Evolutionary conservation across 2,329 filamentous ascomycete genomes (phyloP).

Genomic region (Bipolaris zeicola): DNA sequence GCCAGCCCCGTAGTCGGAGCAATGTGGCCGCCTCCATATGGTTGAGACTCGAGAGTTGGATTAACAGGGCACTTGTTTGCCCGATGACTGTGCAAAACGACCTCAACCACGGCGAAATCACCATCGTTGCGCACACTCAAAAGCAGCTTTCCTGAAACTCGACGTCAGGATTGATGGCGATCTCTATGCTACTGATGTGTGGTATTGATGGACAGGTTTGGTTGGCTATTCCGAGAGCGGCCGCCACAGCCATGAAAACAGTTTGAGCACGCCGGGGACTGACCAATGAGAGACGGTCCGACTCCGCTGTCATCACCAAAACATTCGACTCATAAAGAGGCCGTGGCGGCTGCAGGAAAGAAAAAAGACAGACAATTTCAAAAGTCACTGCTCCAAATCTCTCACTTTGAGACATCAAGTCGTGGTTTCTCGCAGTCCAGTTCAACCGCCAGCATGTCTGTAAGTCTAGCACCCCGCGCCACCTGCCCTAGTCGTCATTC

Average conservation of each 20-base stretch:
- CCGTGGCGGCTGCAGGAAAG: conserved; percentile 18
- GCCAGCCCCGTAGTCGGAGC: too few species aligned
- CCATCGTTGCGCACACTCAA: too few species aligned
- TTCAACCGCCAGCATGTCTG: conserved; percentile 31
- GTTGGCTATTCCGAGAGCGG: background rate
- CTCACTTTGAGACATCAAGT: background rate
- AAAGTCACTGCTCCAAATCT: background rate
- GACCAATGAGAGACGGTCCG: conserved; percentile 36
- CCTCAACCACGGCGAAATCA: too few species aligned
- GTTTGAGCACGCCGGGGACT: conserved; percentile 11
- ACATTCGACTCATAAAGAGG: conserved; percentile 37
- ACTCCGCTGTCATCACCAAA: conserved; percentile 25
- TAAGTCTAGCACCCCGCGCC: conserved; percentile 18
- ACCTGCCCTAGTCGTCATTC: background rate
- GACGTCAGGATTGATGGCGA: too few species aligned
- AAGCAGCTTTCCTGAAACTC: too few species aligned
- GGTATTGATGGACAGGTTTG: too few species aligned
- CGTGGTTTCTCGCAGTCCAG: background rate
- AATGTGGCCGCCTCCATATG: too few species aligned
- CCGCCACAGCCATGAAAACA: conserved; percentile 16
- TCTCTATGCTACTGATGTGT: too few species aligned
- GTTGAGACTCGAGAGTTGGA: too few species aligned
- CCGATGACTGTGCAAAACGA: too few species aligned
- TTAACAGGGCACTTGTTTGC: too few species aligned
- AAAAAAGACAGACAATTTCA: conserved; percentile 9